Percentiles rank a stretch among this genome's conserved stretches.
Evolutionary conservation across 2,329 filamentous ascomycete species (phyloP).

Genomic region (Arthrobotrys musiformis): DNA sequence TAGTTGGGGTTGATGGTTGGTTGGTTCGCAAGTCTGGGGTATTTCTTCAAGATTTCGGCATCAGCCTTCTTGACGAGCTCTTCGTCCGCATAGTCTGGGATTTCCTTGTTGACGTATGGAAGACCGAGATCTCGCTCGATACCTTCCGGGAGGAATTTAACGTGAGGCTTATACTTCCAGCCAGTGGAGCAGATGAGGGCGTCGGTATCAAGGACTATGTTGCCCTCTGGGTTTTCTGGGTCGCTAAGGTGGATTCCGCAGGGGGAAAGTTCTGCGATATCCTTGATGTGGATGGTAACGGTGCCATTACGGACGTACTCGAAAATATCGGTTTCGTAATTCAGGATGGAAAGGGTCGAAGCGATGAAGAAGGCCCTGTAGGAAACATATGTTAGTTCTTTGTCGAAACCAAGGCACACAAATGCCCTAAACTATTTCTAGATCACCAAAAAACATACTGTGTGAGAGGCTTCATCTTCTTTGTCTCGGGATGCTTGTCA

Average conservation of each 20-base stretch:
- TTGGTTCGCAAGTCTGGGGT: slow-evolving; percentile 67
- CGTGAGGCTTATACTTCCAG: slow-evolving; percentile 67
- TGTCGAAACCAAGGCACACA: background rate
- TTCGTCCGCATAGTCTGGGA: slow-evolving; percentile 61
- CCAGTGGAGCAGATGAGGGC: slow-evolving; percentile 70
- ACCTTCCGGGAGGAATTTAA: slow-evolving; percentile 68
- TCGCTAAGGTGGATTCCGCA: slow-evolving; percentile 66
- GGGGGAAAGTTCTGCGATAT: slow-evolving; percentile 66
- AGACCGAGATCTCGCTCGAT: slow-evolving; percentile 67
- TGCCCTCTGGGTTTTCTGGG: slow-evolving; percentile 61
- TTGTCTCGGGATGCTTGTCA: slow-evolving; percentile 67
- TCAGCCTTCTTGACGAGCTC: slow-evolving; percentile 66
- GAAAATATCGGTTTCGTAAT: slow-evolving; percentile 71
- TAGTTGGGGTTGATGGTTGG: slow-evolving; percentile 67
- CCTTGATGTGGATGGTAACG: slow-evolving; percentile 68
- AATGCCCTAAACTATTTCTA: background rate
- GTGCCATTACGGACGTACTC: slow-evolving; percentile 68
- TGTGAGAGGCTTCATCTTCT: slow-evolving; percentile 69
- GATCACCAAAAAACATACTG: slow-evolving; percentile 54
- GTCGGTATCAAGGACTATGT: slow-evolving; percentile 66
- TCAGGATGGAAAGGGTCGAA: slow-evolving; percentile 70
- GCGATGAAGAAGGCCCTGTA: slow-evolving; percentile 67
- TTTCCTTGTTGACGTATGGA: slow-evolving; percentile 62
- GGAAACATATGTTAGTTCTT: background rate
- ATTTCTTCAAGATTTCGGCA: slow-evolving; percentile 67